Base-by-base conservation (phyloP, 495 filamentous ascomycete genomes). In the Tuber microsphaerosporum region DNA sequence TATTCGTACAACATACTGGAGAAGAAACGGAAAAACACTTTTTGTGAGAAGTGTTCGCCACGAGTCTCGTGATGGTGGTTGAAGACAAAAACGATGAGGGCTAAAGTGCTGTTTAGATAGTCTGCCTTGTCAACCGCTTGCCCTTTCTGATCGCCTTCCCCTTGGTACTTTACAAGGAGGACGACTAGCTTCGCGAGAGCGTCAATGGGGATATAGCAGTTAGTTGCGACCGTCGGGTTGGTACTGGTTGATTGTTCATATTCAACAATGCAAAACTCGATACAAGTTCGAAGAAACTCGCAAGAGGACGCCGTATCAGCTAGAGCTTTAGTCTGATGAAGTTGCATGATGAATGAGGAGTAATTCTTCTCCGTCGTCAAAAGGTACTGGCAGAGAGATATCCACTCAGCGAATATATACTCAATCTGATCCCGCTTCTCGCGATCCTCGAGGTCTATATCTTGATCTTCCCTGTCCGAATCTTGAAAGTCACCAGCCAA, bases 401-500 rank as follows among this genome's bases (percentile, higher is more conserved):
- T 88, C 95, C 95, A 99, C 83, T 98, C 95, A 16, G 91, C 92
- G 82, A 99, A 97, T 65, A 97, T 87, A 81, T 98, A 98, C 80
- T 96, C 92, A 85, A 97, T 89, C 79, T 97, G 94, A 72, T 94
- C 91, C 69, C 89, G 88, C 80, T 89, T 90, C 68, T 79, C 77
- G 20, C 85, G 79, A 37, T 89, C 84, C 72, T 85, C 85, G 72
- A 89, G 87, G 75, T 85, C 87, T 56, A 86, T 82, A 69, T 84
- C 76, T 70, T 79, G 77, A n/a, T 89, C 74, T 86, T 86, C 44
- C 22, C 81, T 75, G 41, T 79, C 80, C 26, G 80, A 71, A 22
- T 76, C 80, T 71, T 89, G 88, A 68, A 97, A 85, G 79, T 93
- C 94, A 73, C 88, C 86, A 80, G 93, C 89, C 70, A 98, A 87